Conservation (phyloP, 805 yeast genomes). For the Alloascoidea hylecoeti region DNA sequence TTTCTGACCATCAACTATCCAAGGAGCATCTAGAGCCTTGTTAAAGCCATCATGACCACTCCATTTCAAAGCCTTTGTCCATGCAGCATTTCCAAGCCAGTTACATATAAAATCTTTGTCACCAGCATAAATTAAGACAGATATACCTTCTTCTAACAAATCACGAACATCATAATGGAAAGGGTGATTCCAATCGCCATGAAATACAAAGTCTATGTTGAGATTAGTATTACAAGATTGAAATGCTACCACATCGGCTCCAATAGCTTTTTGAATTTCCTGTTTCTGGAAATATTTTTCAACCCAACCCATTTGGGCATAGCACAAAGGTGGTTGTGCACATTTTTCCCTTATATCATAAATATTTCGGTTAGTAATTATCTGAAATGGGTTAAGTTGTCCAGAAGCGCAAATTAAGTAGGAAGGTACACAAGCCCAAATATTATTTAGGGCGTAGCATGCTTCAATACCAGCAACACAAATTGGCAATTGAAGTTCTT, state of each 20-base stretch:
- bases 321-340: slow-evolving; percentile 54
- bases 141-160: slow-evolving; percentile 44
- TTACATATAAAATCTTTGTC: slow-evolving; percentile 76
- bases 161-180: slow-evolving; percentile 36
- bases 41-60: slow-evolving; percentile 10
- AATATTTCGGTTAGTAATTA: slow-evolving; percentile 69
- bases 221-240: slow-evolving; percentile 72
- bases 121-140: slow-evolving; percentile 71
- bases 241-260: slow-evolving; percentile 69
- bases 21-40: slow-evolving; percentile 17
- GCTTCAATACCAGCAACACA: slow-evolving; percentile 58
- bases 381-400: slow-evolving; percentile 66
- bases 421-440: slow-evolving; percentile 85
- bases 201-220: slow-evolving; percentile 53
- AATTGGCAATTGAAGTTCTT: slow-evolving; percentile 53
- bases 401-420: slow-evolving; percentile 65
- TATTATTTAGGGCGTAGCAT: slow-evolving; percentile 59
- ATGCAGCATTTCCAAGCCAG: slow-evolving; percentile 73
- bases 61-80: slow-evolving; percentile 1
- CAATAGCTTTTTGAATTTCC: slow-evolving; percentile 55
- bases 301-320: slow-evolving; percentile 49
- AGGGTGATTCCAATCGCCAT: slow-evolving; percentile 43
- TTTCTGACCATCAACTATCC: slow-evolving; percentile 7
- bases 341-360: slow-evolving; percentile 81
- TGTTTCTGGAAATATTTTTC: slow-evolving; percentile 56